phyloP scores from a whole-genome alignment of 2,329 filamentous ascomycete species.

The Ceratocystis eucalypticola region DNA sequence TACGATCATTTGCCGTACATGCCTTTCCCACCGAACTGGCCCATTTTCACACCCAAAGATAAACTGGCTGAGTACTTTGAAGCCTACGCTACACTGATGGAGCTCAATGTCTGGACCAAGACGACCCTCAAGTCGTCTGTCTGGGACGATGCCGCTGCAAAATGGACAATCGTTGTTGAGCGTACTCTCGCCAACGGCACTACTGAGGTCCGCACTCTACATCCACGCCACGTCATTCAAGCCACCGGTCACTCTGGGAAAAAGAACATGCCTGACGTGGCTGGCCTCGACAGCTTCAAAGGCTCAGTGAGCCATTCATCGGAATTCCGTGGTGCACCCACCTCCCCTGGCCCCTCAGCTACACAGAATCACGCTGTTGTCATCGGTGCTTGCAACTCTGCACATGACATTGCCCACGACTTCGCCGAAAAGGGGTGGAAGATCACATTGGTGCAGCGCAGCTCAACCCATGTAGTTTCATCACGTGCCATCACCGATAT shows the following conservation, averaged over 20 bases:
- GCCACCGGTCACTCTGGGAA: slow-evolving; percentile 57
- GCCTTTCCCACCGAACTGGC: slow-evolving; percentile 51
- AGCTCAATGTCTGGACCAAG: slow-evolving; percentile 52
- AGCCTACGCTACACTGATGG: slow-evolving; percentile 48
- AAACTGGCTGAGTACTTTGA: slow-evolving; percentile 58
- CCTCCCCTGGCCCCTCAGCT: slow-evolving; percentile 24
- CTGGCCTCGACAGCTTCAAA: slow-evolving; percentile 43
- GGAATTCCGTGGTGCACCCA: slow-evolving; percentile 40
- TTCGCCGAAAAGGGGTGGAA: slow-evolving; percentile 52
- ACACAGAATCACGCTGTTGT: slow-evolving; percentile 48
- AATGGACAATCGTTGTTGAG: slow-evolving; percentile 43
- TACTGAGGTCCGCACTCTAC: slow-evolving; percentile 39
- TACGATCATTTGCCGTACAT: slow-evolving; percentile 51
- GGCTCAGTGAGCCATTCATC: slow-evolving; percentile 51
- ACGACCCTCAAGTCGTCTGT: slow-evolving; percentile 35
- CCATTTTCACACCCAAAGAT: slow-evolving; percentile 57
- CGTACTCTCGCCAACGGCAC: slow-evolving; percentile 37
- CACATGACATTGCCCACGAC: slow-evolving; percentile 56
- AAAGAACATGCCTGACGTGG: slow-evolving; percentile 45
- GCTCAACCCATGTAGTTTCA: slow-evolving; percentile 49
- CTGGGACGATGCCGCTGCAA: slow-evolving; percentile 36
- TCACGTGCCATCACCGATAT: slow-evolving; percentile 40
- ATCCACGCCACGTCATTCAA: slow-evolving; percentile 51
- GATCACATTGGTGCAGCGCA: slow-evolving; percentile 57
- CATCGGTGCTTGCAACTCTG: slow-evolving; percentile 55